Evolutionary conservation across 2,329 filamentous ascomycete species (phyloP).

Genomic region (Alternaria alternata): DNA sequence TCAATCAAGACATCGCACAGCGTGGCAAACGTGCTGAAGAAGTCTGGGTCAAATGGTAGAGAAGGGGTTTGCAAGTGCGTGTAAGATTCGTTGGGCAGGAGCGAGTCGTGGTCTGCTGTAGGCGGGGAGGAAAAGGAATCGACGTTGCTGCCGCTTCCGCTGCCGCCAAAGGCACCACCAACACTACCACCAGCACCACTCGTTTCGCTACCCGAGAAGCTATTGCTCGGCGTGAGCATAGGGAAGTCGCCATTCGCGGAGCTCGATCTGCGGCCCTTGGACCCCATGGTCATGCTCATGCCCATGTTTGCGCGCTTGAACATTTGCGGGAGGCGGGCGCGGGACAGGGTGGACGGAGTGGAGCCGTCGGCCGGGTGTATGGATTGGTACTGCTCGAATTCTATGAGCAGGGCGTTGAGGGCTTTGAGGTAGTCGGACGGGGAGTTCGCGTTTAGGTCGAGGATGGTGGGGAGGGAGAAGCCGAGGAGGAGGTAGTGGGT

Average conservation of each 20-base stretch:
- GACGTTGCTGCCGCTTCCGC: too few relatives aligned
- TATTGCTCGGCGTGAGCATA: constrained; percentile 26
- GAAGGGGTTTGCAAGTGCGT: constrained; percentile 87
- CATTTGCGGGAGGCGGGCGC: constrained; percentile 72
- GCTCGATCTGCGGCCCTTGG: constrained; percentile 59
- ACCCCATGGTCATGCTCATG: constrained; percentile 46
- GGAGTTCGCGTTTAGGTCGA: constrained; percentile 84
- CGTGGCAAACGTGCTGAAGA: constrained; percentile 94
- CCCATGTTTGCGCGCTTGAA: constrained; percentile 56
- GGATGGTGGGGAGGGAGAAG: constrained; percentile 85
- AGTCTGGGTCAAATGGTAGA: constrained; percentile 95
- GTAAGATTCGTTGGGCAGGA: constrained; percentile 79
- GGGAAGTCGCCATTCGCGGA: constrained; percentile 62
- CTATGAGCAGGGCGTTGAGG: constrained; percentile 82
- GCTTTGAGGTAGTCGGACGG: constrained; percentile 86
- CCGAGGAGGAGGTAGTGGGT: constrained; percentile 94
- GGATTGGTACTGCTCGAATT: constrained; percentile 94
- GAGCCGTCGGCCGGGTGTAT: constrained; percentile 81
- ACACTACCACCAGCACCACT: neutral
- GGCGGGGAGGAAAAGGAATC: constrained; percentile 39
- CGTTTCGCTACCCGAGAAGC: constrained; percentile 36
- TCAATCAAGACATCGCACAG: constrained; percentile 96
- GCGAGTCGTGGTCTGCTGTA: constrained; percentile 32
- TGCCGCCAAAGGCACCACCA: too few relatives aligned
- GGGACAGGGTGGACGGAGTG: constrained; percentile 72